Evolutionary conservation across 176 grass and related monocot genomes (phyloP).

Genomic region (Alopecurus myosuroides): DNA sequence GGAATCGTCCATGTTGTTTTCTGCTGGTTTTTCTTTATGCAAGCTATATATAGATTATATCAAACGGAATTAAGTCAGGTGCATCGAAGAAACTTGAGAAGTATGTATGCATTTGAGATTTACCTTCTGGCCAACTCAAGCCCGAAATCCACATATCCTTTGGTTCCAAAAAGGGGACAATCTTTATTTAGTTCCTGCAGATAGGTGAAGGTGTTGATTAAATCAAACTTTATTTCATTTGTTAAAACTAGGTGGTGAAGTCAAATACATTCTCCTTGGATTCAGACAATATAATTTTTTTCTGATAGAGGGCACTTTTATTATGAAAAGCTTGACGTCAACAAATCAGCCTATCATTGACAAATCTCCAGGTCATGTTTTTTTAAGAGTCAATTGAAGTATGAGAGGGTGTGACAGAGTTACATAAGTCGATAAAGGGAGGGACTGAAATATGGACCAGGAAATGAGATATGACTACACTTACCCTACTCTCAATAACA

Average conservation of each 20-base stretch:
- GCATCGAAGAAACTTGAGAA: neutral
- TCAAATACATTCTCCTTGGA: neutral
- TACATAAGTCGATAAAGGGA: neutral
- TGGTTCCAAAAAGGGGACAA: neutral
- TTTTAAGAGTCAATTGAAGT: neutral
- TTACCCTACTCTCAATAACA: constrained; percentile 84
- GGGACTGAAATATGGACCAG: neutral
- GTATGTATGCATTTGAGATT: neutral
- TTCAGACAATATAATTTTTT: neutral
- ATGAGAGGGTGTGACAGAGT: neutral
- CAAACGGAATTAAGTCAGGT: neutral
- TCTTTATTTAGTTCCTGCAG: neutral
- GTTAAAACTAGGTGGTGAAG: neutral
- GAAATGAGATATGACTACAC: neutral
- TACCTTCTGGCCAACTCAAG: constrained; percentile 81
- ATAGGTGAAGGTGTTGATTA: neutral
- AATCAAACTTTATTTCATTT: neutral
- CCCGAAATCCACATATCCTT: constrained; percentile 76
- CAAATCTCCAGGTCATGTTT: no score
- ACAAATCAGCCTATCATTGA: no score
- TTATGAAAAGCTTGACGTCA: no score
- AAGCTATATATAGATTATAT: constrained; percentile 33
- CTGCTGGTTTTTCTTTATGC: constrained; percentile 43
- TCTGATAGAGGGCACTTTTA: no score
- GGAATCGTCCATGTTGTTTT: constrained; percentile 27